A percentile compares a stretch with the other conserved stretches of the same genome.
Conservation (phyloP, 108 stramenopile species). For the Mayamaea pseudoterrestris region DNA sequence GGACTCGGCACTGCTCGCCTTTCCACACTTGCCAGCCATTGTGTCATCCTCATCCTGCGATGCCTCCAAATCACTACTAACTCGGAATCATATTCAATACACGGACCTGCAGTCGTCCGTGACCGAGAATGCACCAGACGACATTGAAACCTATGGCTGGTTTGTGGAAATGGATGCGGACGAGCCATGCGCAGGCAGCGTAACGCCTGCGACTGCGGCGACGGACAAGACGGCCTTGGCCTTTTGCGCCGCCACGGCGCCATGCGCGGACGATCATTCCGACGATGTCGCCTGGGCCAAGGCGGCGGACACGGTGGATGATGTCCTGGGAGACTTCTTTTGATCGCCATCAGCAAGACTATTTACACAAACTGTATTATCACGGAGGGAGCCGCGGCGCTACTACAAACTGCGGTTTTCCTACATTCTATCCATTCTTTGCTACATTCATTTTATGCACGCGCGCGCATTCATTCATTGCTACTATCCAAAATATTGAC, state of each 20-base stretch:
- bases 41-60: constrained; percentile 38
- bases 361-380: not conserved
- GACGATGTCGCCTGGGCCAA: constrained; percentile 49
- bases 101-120: constrained; percentile 16
- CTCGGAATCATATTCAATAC: constrained; percentile 29
- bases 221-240: constrained; percentile 12
- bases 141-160: constrained; percentile 36
- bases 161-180: constrained; percentile 30
- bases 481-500: too few species aligned
- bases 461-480: too few species aligned
- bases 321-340: constrained; percentile 47
- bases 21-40: constrained; percentile 43
- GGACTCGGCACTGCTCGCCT: constrained; percentile 15
- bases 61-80: constrained; percentile 17
- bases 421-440: constrained; percentile 2
- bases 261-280: constrained; percentile 10
- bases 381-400: too few species aligned
- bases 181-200: too few species aligned
- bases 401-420: not conserved
- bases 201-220: not conserved
- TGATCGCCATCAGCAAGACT: too few species aligned
- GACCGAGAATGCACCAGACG: not conserved
- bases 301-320: constrained; percentile 53
- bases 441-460: too few species aligned
- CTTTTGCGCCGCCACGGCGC: constrained; percentile 27